phyloP scores from a whole-genome alignment of 805 yeast genomes.

The Metschnikowia dekortorum region DNA sequence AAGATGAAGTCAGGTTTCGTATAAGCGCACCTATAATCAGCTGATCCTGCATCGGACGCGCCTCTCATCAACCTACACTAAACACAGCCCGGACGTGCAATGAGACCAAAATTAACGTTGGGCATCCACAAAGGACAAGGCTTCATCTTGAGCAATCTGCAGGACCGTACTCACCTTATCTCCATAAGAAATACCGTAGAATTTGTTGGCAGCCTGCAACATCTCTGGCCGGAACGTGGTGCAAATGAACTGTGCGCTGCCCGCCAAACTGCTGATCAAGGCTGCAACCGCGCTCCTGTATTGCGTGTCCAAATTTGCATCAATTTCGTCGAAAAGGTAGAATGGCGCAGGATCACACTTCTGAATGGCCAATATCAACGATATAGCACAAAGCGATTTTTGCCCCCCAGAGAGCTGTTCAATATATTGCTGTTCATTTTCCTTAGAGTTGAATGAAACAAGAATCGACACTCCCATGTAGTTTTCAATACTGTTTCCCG shows the following conservation, averaged over 20 bases:
- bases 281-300: slow-evolving; percentile 84
- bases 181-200: slow-evolving; percentile 81
- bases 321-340: slow-evolving; percentile 92
- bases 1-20: background rate
- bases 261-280: slow-evolving; percentile 61
- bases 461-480: slow-evolving; percentile 80
- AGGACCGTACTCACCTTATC: slow-evolving; percentile 77
- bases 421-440: slow-evolving; percentile 79
- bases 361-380: slow-evolving; percentile 90
- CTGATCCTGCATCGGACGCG: background rate
- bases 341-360: slow-evolving; percentile 96
- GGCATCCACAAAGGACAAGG: slow-evolving; percentile 80
- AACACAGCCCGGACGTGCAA: background rate
- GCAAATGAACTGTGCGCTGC: slow-evolving; percentile 83
- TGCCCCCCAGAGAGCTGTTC: slow-evolving; percentile 97
- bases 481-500: slow-evolving; percentile 40
- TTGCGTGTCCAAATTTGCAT: slow-evolving; percentile 91
- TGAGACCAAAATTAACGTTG: slow-evolving; percentile 26
- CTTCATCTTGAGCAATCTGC: slow-evolving; percentile 67
- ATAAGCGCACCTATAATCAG: background rate
- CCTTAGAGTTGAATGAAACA: slow-evolving; percentile 84
- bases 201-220: slow-evolving; percentile 79
- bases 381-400: slow-evolving; percentile 92
- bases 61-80: background rate
- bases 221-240: slow-evolving; percentile 95